Base-by-base conservation (phyloP, 2,329 filamentous ascomycete genomes). In the Hymenoscyphus albidus region DNA sequence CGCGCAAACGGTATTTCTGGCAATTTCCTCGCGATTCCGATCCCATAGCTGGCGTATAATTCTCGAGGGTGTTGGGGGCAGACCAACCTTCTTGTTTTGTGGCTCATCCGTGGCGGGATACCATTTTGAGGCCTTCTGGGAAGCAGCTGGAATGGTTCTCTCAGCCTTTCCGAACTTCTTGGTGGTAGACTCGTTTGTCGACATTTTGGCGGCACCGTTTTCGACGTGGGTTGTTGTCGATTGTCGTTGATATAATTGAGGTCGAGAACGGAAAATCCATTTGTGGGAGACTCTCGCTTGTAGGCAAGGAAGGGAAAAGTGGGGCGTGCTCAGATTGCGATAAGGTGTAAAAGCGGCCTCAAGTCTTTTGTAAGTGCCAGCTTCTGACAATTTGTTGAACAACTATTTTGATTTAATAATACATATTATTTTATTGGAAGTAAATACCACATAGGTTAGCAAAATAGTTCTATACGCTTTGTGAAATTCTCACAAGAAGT, bases 91-190 rank as follows among this genome's bases (percentile, higher is more conserved):
- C 88, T 93, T 96, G 78, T 88, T 87, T 83, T 90, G 84, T 80
- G 86, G 80, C 79, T 94, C 91, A 82, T 97, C 94, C 82, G 96
- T 91, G 79, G 92, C 91, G 81, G 93, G 92, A 85, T 99, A 99
- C 92, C 94, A 99, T 86, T 97, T 98, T 87, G 91, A 88, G 78
- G 94, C 94, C 91, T 96, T 96, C 83, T 97, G 88, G 79, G 86
- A 85, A 82, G 85, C 81, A 82, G 91, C 88, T 81, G 91, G 93
- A 81, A 97, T 89, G 82, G 90, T 87, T 85, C 94, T 89, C 85
- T 92, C 91, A 83, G 92, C 92, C 88, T 95, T 95, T 85, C 93
- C 93, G 87, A 97, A 97, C 87, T 91, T 94, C 92, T 97, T 96
- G 73, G 72, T 71, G 66, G 67, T 54, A 35, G 65, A 71, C 65